These are phyloP conservation scores for Aspergillus sparsus DNA, from an alignment of 495 filamentous ascomycete genomes.

Conservation along the genomic window DNA sequence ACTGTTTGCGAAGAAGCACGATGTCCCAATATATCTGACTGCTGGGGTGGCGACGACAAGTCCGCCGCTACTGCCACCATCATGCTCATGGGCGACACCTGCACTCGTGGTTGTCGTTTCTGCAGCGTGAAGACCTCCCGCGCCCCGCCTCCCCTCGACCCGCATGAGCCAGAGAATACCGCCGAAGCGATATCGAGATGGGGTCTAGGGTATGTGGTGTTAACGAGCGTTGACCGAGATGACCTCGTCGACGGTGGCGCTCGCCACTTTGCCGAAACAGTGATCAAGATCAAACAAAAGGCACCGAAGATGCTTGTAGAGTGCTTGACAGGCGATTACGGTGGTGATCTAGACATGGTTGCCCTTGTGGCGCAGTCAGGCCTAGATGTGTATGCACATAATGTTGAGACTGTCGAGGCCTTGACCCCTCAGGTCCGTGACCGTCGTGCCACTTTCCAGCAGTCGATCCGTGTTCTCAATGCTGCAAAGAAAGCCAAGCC, in stretches of 20 bases:
- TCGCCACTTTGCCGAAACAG: slow-evolving; percentile 89
- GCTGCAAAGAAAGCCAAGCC: slow-evolving; percentile 75
- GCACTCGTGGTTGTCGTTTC: slow-evolving; percentile 94
- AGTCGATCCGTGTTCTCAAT: slow-evolving; percentile 77
- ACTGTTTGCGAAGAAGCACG: slow-evolving; percentile 98
- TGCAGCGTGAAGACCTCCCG: slow-evolving; percentile 91
- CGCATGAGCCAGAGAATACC: slow-evolving; percentile 95
- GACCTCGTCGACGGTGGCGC: slow-evolving; percentile 89
- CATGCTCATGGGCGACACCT: slow-evolving; percentile 99
- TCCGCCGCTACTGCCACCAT: slow-evolving; percentile 93
- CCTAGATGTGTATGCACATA: slow-evolving; percentile 95
- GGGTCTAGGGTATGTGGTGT: slow-evolving; percentile 93
- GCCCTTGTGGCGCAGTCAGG: slow-evolving; percentile 79
- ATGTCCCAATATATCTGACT: slow-evolving; percentile 96
- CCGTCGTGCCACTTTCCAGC: slow-evolving; percentile 84
- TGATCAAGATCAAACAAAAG: slow-evolving; percentile 91
- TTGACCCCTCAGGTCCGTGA: slow-evolving; percentile 89
- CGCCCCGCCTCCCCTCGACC: slow-evolving; percentile 78
- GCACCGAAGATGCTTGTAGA: slow-evolving; percentile 85
- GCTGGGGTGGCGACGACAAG: slow-evolving; percentile 92
- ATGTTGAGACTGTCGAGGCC: slow-evolving; percentile 91
- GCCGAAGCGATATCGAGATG: slow-evolving; percentile 90
- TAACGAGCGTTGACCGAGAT: slow-evolving; percentile 92
- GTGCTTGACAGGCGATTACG: slow-evolving; percentile 88
- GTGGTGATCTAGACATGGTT: slow-evolving; percentile 81